phyloP scores from a whole-genome alignment of 2,329 filamentous ascomycete genomes.

The Fusarium sp. region DNA sequence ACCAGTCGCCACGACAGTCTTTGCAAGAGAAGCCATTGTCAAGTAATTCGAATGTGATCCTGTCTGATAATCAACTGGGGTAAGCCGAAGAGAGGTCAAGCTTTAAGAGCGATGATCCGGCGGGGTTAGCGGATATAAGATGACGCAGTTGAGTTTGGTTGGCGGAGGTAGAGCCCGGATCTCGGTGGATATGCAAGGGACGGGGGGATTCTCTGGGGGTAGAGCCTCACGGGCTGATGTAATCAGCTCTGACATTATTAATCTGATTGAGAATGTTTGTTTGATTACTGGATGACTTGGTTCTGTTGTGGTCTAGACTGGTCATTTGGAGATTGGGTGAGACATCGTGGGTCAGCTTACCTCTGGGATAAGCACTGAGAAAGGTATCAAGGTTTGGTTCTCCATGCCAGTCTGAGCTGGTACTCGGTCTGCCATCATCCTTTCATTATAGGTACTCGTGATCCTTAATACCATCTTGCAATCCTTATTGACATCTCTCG shows the following conservation, averaged over 20 bases:
- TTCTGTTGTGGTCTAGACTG: not conserved
- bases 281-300: not conserved
- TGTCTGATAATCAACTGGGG: not conserved
- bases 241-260: conserved; percentile 13
- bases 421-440: not conserved
- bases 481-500: not conserved
- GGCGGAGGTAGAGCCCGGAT: conserved; percentile 14
- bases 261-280: not conserved
- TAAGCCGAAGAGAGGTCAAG: not conserved
- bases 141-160: conserved; percentile 27
- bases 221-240: not conserved
- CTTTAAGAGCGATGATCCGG: conserved; percentile 4
- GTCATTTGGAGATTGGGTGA: not conserved
- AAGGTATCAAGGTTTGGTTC: not conserved
- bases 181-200: not conserved
- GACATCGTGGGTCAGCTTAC: not conserved
- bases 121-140: conserved; percentile 38
- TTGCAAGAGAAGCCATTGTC: conserved; percentile 53
- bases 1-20: conserved; percentile 63
- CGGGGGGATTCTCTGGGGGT: not conserved
- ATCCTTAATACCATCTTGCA: not conserved
- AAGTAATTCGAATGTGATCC: not conserved
- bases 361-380: not conserved
- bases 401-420: not conserved
- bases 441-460: not conserved